These are phyloP conservation scores for Diaporthe sp. DNA, from an alignment of 2,329 filamentous ascomycete species.

Conservation along the genomic window DNA sequence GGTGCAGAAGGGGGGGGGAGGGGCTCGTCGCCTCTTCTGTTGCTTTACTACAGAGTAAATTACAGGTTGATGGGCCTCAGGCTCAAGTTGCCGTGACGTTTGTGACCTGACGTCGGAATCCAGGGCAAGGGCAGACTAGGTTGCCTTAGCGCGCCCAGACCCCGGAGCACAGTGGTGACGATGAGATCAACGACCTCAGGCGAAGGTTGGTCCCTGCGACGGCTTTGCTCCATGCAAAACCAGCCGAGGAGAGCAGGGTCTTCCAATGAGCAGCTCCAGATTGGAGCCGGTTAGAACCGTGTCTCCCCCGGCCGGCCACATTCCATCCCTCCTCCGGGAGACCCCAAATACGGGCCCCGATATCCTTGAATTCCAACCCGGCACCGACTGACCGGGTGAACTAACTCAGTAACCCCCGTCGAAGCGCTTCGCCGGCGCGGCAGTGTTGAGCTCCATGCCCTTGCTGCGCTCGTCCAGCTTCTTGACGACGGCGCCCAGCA, in stretches of 20 bases:
- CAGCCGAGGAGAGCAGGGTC: neutral
- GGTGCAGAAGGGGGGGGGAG: neutral
- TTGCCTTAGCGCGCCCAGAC: slow-evolving; percentile 15
- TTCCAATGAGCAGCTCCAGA: neutral
- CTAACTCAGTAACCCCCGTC: slow-evolving; percentile 26
- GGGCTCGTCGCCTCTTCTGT: neutral
- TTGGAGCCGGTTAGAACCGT: neutral
- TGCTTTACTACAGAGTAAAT: neutral
- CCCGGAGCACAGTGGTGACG: neutral
- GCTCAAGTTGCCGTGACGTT: slow-evolving; percentile 8
- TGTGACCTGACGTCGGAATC: slow-evolving; percentile 1
- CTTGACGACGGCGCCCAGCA: slow-evolving; percentile 44
- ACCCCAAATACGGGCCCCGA: neutral
- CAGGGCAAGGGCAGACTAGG: slow-evolving; percentile 20
- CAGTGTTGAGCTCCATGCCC: slow-evolving; percentile 38
- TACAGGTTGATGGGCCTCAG: neutral
- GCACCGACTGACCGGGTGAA: neutral
- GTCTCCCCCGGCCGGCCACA: neutral
- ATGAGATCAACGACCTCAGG: slow-evolving; percentile 24
- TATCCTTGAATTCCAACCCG: neutral
- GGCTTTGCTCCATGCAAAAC: neutral
- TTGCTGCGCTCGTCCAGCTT: slow-evolving; percentile 43
- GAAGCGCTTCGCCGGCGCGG: slow-evolving; percentile 31
- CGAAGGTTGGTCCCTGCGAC: neutral
- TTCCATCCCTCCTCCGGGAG: neutral